Conservation (phyloP, 139 green algal species). For the Chlorella vulgaris region DNA sequence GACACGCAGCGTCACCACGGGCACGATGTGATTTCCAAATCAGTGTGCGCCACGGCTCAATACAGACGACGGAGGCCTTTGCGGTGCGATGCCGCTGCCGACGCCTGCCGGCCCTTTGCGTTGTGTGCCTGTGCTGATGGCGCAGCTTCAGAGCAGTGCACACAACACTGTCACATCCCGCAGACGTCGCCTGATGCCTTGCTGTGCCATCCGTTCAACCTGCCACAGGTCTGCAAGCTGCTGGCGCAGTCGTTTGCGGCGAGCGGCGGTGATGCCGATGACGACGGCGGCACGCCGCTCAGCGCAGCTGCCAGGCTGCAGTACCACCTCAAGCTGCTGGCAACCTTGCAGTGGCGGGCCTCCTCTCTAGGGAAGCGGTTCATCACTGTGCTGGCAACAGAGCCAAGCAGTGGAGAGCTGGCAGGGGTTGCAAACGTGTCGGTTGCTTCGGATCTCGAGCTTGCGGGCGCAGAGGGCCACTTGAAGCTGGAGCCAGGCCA, state of each 20-base stretch:
- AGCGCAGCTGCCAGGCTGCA: background rate
- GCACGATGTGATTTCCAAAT: too few relatives aligned
- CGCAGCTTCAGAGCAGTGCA: background rate
- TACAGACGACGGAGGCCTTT: background rate
- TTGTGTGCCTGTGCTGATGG: background rate
- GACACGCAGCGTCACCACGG: too few relatives aligned
- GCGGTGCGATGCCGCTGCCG: background rate
- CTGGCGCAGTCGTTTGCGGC: background rate
- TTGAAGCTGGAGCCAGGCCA: background rate
- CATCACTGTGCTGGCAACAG: conserved; percentile 9
- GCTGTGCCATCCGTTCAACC: background rate
- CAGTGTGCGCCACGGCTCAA: background rate
- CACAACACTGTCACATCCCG: background rate
- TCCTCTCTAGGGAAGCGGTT: conserved; percentile 5
- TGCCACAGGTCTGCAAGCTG: conserved; percentile 7
- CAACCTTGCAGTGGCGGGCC: conserved; percentile 22
- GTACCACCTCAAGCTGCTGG: conserved; percentile 34
- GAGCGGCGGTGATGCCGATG: background rate
- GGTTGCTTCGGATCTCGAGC: conserved; percentile 3
- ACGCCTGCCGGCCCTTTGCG: background rate
- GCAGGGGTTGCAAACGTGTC: conserved; percentile 26
- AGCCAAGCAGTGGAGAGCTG: background rate
- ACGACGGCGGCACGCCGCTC: background rate
- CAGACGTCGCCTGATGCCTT: background rate
- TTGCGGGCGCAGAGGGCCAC: conserved; percentile 21